Evolutionary conservation across 257 asterid species (phyloP), one percentile per base, ranked within the genome.

Genomic region (Euphrasia confusa): DNA sequence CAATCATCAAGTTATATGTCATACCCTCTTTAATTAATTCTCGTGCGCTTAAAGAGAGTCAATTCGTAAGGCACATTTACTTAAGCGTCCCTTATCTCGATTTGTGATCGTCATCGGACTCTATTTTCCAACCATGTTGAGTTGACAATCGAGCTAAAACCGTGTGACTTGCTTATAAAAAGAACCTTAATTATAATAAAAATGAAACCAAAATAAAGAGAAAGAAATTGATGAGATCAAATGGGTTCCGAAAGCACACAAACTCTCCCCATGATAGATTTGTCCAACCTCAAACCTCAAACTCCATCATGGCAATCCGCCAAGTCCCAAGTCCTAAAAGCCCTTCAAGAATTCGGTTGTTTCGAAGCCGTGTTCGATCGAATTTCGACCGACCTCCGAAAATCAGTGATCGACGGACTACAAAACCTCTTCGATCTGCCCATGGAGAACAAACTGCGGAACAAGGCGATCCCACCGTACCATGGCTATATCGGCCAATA

Each of bases 401-500:
- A 53, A 53, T 53, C 58, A 24, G 30, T 28, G 10, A 10, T 28
- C n/a, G 44, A 56, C 4, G 61, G 58, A 24, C 10, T 24, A 7
- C 11, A 53, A 53, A 14, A 21, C 0, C 80, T 87, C 1, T 84
- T 87, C 13, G 80, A 53, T 10, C 30, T 53, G n/a, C 58, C 58
- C 10, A 2, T 53, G 58, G 33, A 53, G 58, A 21, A 8, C 14
- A 53, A 53, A 53, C 2, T 18, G 26, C 58, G 30, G 5, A 53
- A 53, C 58, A 53, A 24, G 33, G 84, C 24, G 27, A 28, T 9
- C 60, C 26, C 0, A n/a, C 33, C 83, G 21, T 80, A 68, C 69
- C 87, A 78, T 60, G 93, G 89, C 18, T 84, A 86, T 27, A 75
- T 84, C 15, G 93, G 95, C 14, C 89, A 82, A 24, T 64, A 74